phyloP scores from a whole-genome alignment of 2,329 filamentous ascomycete species.

The Didymella pomorum region DNA sequence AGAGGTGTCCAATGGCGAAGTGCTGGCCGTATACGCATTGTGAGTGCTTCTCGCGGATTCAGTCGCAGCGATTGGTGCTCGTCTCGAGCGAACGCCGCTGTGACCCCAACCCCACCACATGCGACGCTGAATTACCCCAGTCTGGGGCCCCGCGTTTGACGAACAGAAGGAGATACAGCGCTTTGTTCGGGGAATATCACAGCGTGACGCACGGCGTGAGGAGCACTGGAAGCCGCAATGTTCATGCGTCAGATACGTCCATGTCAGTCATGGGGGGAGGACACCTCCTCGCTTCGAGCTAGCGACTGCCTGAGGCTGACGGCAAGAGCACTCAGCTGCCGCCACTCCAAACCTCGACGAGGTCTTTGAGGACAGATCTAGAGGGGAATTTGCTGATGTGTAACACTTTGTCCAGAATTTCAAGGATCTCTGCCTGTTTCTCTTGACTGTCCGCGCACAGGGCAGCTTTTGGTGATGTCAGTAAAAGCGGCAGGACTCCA shows the following conservation, averaged over 20 bases:
- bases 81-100: constrained; percentile 6
- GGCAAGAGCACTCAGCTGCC: not conserved
- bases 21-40: not conserved
- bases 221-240: not conserved
- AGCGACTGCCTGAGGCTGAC: not conserved
- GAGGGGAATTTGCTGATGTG: constrained; percentile 39
- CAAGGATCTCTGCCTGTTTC: constrained; percentile 28
- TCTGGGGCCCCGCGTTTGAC: constrained; percentile 5
- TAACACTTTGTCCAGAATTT: constrained; percentile 28
- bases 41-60: not conserved
- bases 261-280: not conserved
- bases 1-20: not conserved
- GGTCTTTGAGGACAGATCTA: constrained; percentile 35
- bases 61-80: constrained; percentile 1
- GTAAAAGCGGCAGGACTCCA: not conserved
- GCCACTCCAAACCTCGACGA: constrained; percentile 37
- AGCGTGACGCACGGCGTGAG: no score
- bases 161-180: not conserved
- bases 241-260: not conserved
- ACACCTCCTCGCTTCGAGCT: constrained; percentile 8
- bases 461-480: constrained; percentile 19
- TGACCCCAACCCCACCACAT: not conserved
- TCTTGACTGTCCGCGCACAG: constrained; percentile 34
- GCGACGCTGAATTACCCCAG: not conserved
- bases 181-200: not conserved